Conservation (phyloP, 2,329 filamentous ascomycete genomes). For the Trichoderma sp. region DNA sequence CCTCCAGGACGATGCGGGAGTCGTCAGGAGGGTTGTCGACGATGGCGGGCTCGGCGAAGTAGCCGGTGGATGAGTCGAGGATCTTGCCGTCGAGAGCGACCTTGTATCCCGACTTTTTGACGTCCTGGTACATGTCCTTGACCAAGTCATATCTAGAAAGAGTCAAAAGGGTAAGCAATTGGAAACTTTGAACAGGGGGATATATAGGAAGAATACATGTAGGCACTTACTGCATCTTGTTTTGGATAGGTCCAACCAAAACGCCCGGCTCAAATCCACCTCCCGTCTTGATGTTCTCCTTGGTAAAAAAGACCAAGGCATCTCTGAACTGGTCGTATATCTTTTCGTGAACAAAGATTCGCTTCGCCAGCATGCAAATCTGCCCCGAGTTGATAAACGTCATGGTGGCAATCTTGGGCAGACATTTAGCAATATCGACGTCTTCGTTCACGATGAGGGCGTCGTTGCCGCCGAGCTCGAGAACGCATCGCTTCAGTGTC, state of each 20-base stretch:
- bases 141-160: slow-evolving; percentile 4
- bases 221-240: slow-evolving; percentile 53
- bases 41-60: slow-evolving; percentile 32
- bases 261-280: slow-evolving; percentile 44
- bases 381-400: slow-evolving; percentile 57
- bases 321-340: slow-evolving; percentile 53
- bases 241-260: slow-evolving; percentile 55
- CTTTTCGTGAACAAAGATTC: slow-evolving; percentile 56
- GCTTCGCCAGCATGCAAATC: slow-evolving; percentile 58
- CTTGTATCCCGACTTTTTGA: slow-evolving; percentile 34
- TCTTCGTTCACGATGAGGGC: slow-evolving; percentile 49
- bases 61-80: slow-evolving; percentile 24
- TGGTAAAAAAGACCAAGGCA: slow-evolving; percentile 46
- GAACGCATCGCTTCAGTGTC: slow-evolving; percentile 62
- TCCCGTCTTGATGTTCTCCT: slow-evolving; percentile 44
- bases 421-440: slow-evolving; percentile 45
- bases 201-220: not conserved
- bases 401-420: slow-evolving; percentile 38
- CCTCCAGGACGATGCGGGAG: slow-evolving; percentile 53
- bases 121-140: slow-evolving; percentile 34
- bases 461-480: slow-evolving; percentile 68
- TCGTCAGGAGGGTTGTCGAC: slow-evolving; percentile 30
- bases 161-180: not conserved
- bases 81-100: slow-evolving; percentile 29
- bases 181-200: not conserved